Evolutionary conservation across 306 rosid genomes (phyloP).

Genomic region (Clitoria ternatea): DNA sequence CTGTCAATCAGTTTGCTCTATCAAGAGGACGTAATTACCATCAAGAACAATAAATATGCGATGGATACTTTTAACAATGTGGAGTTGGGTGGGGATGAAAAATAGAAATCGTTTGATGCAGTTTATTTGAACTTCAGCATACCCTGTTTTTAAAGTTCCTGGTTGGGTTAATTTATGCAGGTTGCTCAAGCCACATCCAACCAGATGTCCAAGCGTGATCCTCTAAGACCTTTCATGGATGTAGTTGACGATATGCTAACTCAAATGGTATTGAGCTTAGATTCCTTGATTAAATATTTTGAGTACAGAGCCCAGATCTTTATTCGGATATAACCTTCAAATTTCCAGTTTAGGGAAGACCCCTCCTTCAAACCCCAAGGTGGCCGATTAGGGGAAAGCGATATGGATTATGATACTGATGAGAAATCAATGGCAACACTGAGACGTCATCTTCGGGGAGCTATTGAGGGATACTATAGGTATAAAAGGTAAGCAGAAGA

Average conservation of each 20-base stretch:
- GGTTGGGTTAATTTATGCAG: constrained; percentile 38
- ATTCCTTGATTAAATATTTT: constrained; percentile 8
- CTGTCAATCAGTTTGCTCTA: too few species aligned
- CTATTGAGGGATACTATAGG: constrained; percentile 88
- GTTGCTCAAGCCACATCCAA: constrained; percentile 96
- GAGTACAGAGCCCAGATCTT: not conserved
- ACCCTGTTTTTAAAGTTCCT: not conserved
- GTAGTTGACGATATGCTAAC: constrained; percentile 72
- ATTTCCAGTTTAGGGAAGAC: constrained; percentile 74
- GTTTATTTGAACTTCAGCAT: constrained; percentile 5
- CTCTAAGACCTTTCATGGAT: constrained; percentile 88
- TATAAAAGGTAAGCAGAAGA: constrained; percentile 69
- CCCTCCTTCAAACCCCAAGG: constrained; percentile 98
- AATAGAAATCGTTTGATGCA: not conserved
- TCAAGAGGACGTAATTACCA: not conserved
- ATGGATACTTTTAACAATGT: not conserved
- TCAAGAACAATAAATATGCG: not conserved
- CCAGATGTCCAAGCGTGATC: constrained; percentile 93
- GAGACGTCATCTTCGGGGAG: constrained; percentile 89
- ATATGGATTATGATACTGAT: constrained; percentile 97
- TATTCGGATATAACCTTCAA: constrained; percentile 25
- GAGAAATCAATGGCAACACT: constrained; percentile 98
- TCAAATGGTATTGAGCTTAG: constrained; percentile 59
- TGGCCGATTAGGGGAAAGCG: constrained; percentile 80
- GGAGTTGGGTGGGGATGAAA: not conserved